These are phyloP conservation scores for Solanum chacoense DNA, from an alignment of 305 asterid species.

Conservation along the genomic window DNA sequence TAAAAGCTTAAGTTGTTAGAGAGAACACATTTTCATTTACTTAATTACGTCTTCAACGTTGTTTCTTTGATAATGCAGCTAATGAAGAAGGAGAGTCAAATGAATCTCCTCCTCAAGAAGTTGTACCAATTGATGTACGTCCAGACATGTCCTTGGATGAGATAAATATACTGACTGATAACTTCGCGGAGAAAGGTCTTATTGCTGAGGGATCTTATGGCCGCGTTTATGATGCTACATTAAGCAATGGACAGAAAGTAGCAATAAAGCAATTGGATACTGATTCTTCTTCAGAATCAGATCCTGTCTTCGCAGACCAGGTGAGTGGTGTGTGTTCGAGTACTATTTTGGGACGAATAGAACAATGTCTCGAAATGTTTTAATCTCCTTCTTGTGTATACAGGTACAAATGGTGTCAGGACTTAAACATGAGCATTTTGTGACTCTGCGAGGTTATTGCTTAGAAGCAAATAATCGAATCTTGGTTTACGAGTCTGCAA, in stretches of 20 bases:
- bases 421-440: slow-evolving; percentile 56
- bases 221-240: slow-evolving; percentile 44
- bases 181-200: slow-evolving; percentile 50
- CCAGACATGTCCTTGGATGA: slow-evolving; percentile 44
- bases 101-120: slow-evolving; percentile 46
- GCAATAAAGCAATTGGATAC: slow-evolving; percentile 74
- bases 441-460: slow-evolving; percentile 57
- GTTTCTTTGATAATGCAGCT: slow-evolving; percentile 16
- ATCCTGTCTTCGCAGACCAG: slow-evolving; percentile 47
- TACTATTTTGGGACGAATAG: neutral
- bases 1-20: neutral
- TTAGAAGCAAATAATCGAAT: slow-evolving; percentile 46
- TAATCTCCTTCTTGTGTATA: neutral
- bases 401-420: slow-evolving; percentile 59
- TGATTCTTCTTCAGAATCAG: slow-evolving; percentile 42
- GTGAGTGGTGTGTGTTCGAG: slow-evolving; percentile 4
- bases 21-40: neutral
- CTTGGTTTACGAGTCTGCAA: slow-evolving; percentile 7
- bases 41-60: neutral
- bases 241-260: slow-evolving; percentile 31
- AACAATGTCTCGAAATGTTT: neutral
- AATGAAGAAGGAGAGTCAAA: slow-evolving; percentile 53
- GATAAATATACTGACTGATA: slow-evolving; percentile 39
- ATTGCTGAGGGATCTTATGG: slow-evolving; percentile 88
- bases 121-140: slow-evolving; percentile 51